Percentiles rank a stretch among this genome's conserved stretches.
These are phyloP conservation scores for Diddensiella transvaalensis DNA, from an alignment of 805 yeast species.

Conservation along the genomic window DNA sequence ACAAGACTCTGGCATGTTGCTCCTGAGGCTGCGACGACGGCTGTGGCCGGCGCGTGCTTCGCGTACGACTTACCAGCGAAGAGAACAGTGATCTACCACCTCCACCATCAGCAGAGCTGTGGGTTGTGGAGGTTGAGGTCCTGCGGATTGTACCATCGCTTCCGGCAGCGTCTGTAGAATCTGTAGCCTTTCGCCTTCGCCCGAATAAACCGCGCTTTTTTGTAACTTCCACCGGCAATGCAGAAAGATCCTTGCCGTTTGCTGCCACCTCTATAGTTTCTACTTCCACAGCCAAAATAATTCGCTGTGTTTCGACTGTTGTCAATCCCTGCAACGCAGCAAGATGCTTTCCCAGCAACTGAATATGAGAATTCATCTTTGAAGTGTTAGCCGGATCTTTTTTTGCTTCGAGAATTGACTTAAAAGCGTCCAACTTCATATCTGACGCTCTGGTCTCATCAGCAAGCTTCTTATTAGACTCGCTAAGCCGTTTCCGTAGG, in stretches of 20 bases:
- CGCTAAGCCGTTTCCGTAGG: slow-evolving; percentile 35
- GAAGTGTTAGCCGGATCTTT: slow-evolving; percentile 40
- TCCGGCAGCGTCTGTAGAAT: slow-evolving; percentile 2
- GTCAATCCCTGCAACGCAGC: slow-evolving; percentile 55
- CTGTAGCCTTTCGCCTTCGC: slow-evolving; percentile 20
- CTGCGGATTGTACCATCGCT: slow-evolving; percentile 13
- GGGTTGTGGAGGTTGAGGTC: slow-evolving; percentile 4
- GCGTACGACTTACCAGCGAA: slow-evolving; percentile 16
- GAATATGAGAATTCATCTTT: slow-evolving; percentile 31
- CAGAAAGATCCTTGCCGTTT: slow-evolving; percentile 50
- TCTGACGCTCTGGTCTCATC: slow-evolving; percentile 18
- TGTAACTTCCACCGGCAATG: slow-evolving; percentile 31
- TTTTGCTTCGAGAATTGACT: slow-evolving; percentile 35
- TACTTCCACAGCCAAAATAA: slow-evolving; percentile 78
- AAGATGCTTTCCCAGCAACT: slow-evolving; percentile 47
- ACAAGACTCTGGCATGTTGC: slow-evolving; percentile 52
- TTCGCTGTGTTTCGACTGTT: slow-evolving; percentile 66
- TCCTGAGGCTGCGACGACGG: neutral
- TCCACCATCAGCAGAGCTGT: neutral
- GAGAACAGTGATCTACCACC: slow-evolving; percentile 14
- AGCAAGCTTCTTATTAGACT: slow-evolving; percentile 30
- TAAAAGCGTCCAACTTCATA: slow-evolving; percentile 18
- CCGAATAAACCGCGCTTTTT: slow-evolving; percentile 58
- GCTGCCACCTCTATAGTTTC: slow-evolving; percentile 87
- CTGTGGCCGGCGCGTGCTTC: slow-evolving; percentile 3